Percentiles rank a stretch among this genome's conserved stretches.
Conservation (phyloP, 176 grass and related monocot genomes). For the Ensete glaucum region DNA sequence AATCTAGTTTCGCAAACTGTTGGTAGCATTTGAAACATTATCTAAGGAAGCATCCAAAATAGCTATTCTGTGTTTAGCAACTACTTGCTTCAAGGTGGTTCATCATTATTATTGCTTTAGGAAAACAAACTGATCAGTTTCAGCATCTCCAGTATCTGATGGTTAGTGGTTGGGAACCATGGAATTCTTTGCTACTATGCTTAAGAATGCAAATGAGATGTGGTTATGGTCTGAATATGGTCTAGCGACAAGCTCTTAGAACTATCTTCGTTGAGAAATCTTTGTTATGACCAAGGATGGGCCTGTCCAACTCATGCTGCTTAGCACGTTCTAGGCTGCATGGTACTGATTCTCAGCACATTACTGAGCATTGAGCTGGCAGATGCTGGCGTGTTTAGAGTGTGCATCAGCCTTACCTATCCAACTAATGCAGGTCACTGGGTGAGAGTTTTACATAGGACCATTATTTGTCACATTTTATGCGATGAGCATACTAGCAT, state of each 20-base stretch:
- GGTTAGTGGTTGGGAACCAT: background rate
- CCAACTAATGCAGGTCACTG: no score
- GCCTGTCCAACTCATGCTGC: background rate
- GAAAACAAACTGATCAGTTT: background rate
- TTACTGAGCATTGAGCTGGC: no score
- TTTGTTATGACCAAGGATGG: background rate
- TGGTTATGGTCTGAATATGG: background rate
- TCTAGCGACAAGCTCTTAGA: background rate
- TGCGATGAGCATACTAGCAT: background rate
- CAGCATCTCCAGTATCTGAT: background rate
- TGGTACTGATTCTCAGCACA: no score
- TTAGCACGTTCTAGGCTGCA: background rate
- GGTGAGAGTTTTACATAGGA: no score
- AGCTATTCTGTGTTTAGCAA: background rate
- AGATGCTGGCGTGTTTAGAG: no score
- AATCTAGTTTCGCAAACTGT: no score
- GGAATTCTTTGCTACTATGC: background rate
- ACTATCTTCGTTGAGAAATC: background rate
- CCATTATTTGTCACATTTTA: no score
- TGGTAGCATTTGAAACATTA: no score
- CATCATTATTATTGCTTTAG: background rate
- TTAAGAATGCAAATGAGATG: background rate
- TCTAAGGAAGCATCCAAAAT: no score
- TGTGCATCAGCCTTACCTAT: no score
- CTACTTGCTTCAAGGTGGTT: background rate